Evolutionary conservation across 1,284 basidiomycete species (phyloP), one percentile per base, ranked within the genome.

Genomic region (Moesziomyces antarcticus): DNA sequence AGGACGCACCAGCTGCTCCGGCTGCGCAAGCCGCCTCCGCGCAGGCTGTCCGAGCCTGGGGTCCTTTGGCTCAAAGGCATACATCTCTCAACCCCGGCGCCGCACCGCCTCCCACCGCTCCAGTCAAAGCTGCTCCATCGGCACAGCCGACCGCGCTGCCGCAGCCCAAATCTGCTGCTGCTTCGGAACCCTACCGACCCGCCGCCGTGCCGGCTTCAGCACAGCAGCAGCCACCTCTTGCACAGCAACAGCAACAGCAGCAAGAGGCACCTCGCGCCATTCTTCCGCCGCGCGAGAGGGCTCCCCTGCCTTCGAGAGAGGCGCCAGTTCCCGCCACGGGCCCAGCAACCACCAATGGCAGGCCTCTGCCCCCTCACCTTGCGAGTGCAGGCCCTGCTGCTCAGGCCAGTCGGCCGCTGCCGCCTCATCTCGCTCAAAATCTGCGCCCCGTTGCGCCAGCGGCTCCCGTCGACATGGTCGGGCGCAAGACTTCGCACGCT

Each of bases 21-120:
- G 47, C 66, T 20, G 55, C 44, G n/a, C 58, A 61, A 30, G 56
- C 55, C 24, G 58, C 62, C 1, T 57, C 58, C 5, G 41, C 60
- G 1, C 61, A 65, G n/a, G 71, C 71, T 0, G 72, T 35, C 10
- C 54, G 72, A 33, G 67, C 72, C 22, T 83, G 82, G 82, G 82
- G 82, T 10, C 81, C 82, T 3, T 56, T 83, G 14, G 82, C 81
- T 62, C 49, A 78, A 57, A 50, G 78, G 54, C 60, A 75, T 52
- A 71, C 78, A 50, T 74, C 72, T 21, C 56, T 74, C 47, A 74
- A 74, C 16, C 72, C 71, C 3, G 65, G 62, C 54, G 52, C 71
- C 14, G 58, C 59, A n/a, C 62, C 57, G 14, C 56, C 63, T 10
- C 40, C 55, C 20, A 35, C 43, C 35, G 52, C 47, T 22, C 37